Percentiles rank a stretch among this genome's conserved stretches.
Evolutionary conservation across 75 land plant species (phyloP).

Genomic region (Isoetes taiwanensis): DNA sequence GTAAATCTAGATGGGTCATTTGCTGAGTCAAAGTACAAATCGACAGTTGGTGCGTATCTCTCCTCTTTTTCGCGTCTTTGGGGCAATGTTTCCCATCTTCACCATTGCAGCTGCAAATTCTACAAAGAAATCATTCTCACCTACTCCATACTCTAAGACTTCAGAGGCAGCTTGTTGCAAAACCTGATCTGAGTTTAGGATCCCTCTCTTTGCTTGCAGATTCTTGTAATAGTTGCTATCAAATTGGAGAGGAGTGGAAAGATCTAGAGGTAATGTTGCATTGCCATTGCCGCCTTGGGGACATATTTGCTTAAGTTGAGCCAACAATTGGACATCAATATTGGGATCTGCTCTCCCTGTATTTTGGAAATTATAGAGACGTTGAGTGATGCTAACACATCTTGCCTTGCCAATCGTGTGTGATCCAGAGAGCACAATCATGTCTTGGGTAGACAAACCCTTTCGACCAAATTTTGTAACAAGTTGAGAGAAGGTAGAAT

Average conservation of each 20-base stretch:
- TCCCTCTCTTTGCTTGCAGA: neutral
- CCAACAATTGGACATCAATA: neutral
- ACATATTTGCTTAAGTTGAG: neutral
- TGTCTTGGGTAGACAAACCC: neutral
- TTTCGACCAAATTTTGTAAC: neutral
- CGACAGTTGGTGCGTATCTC: too few species aligned
- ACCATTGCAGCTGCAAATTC: too few species aligned
- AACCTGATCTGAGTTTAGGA: constrained; percentile 2
- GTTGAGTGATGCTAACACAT: neutral
- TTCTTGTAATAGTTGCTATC: neutral
- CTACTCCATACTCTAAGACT: too few species aligned
- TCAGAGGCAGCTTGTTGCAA: too few species aligned
- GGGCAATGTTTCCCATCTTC: too few species aligned
- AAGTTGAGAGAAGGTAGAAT: neutral
- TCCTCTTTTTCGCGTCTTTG: too few species aligned
- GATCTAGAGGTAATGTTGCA: neutral
- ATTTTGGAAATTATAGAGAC: neutral
- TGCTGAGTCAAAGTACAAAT: too few species aligned
- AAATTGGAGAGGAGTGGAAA: neutral
- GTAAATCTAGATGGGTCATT: too few species aligned
- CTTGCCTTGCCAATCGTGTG: neutral
- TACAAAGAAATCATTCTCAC: too few species aligned
- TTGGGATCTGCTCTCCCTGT: neutral
- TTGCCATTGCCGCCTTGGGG: neutral
- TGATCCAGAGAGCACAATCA: neutral